phyloP scores from a whole-genome alignment of 2,329 filamentous ascomycete species.

The Didymellaceae sp. region DNA sequence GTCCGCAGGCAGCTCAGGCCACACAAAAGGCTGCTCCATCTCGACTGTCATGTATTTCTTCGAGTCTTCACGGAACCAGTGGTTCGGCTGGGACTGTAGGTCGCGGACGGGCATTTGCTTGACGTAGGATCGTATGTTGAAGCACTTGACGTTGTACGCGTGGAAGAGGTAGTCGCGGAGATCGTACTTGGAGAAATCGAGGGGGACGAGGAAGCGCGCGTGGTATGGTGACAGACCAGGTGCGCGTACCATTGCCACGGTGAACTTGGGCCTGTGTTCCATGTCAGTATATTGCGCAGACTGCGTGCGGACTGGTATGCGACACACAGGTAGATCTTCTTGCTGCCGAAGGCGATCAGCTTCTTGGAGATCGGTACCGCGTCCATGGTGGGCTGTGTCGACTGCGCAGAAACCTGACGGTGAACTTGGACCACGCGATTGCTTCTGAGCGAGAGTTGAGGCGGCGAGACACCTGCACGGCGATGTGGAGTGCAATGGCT shows the following conservation, averaged over 20 bases:
- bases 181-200: slow-evolving; percentile 95
- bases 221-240: slow-evolving; percentile 76
- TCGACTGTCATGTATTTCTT: slow-evolving; percentile 96
- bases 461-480: slow-evolving; percentile 1
- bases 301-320: neutral
- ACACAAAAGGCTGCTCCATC: slow-evolving; percentile 85
- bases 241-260: slow-evolving; percentile 78
- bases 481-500: slow-evolving; percentile 12
- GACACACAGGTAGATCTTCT: slow-evolving; percentile 57
- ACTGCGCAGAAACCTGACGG: neutral
- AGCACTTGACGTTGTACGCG: slow-evolving; percentile 76
- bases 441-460: neutral
- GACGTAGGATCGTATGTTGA: slow-evolving; percentile 77
- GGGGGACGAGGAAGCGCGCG: slow-evolving; percentile 88
- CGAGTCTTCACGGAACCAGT: slow-evolving; percentile 72
- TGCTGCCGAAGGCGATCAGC: slow-evolving; percentile 49
- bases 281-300: slow-evolving; percentile 13
- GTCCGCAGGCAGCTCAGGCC: slow-evolving; percentile 71
- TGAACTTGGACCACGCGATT: neutral
- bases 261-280: slow-evolving; percentile 76
- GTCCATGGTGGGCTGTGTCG: slow-evolving; percentile 29
- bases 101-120: slow-evolving; percentile 70
- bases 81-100: slow-evolving; percentile 56
- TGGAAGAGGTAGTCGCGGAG: slow-evolving; percentile 93
- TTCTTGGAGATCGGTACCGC: slow-evolving; percentile 42